phyloP scores from a whole-genome alignment of 208 protist genomes.

The Leishmania amazonensis region DNA sequence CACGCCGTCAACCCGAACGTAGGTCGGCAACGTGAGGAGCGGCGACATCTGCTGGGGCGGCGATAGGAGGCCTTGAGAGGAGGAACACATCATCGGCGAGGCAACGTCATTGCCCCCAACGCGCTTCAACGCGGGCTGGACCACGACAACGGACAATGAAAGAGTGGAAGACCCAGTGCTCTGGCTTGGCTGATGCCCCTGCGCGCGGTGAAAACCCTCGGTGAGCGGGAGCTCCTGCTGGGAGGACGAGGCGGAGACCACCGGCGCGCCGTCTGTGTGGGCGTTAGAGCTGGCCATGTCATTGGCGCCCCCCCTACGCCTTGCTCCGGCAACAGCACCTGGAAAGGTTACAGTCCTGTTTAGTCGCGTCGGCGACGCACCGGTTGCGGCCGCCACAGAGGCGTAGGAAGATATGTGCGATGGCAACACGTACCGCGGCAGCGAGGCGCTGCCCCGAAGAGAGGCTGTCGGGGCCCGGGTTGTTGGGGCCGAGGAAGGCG shows the following conservation, averaged over 20 bases:
- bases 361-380: background rate
- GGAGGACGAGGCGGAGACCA: background rate
- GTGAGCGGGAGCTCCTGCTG: background rate
- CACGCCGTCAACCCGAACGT: slow-evolving; percentile 4
- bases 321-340: background rate
- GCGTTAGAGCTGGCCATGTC: background rate
- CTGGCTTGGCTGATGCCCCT: background rate
- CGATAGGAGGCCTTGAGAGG: background rate
- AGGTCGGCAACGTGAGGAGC: slow-evolving; percentile 1
- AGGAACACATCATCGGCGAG: background rate
- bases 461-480: too few species aligned
- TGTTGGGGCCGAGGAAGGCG: background rate
- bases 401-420: background rate
- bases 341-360: background rate
- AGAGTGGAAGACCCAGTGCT: slow-evolving; percentile 1
- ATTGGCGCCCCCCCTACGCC: background rate
- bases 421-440: background rate
- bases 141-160: slow-evolving; percentile 22
- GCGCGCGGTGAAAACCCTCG: background rate
- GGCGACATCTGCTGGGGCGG: background rate
- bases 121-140: slow-evolving; percentile 29
- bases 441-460: background rate
- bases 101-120: background rate
- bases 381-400: background rate
- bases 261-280: background rate